Evolutionary conservation across 1,139 yeast species (phyloP).

Genomic region (Magnusiomyces paraingens): DNA sequence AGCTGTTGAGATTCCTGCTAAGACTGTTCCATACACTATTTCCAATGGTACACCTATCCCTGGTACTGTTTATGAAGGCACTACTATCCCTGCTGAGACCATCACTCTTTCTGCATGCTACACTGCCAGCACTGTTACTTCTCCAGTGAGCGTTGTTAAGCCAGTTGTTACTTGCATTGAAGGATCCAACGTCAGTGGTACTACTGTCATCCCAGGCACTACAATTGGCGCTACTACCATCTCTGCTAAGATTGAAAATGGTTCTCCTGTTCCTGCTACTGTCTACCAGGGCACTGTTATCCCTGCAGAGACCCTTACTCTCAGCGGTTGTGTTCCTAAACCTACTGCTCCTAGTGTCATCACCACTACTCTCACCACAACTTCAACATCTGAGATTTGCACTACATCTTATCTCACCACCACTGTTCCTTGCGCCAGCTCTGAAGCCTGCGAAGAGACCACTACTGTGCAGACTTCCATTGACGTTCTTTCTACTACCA

Average conservation of each 20-base stretch:
- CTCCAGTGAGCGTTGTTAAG: not conserved
- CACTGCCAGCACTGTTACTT: slow-evolving; percentile 7
- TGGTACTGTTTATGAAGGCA: slow-evolving; percentile 6
- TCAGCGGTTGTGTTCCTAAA: slow-evolving; percentile 7
- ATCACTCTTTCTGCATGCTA: slow-evolving; percentile 9
- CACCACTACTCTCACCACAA: not conserved
- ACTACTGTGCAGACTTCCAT: not conserved
- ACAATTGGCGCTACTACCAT: not conserved
- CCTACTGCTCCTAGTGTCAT: not conserved
- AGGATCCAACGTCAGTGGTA: not conserved
- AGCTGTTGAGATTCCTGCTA: slow-evolving; percentile 11
- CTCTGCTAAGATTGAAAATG: slow-evolving; percentile 2
- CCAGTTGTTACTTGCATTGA: not conserved
- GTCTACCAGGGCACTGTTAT: slow-evolving; percentile 9
- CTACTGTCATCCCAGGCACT: slow-evolving; percentile 9
- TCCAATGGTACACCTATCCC: slow-evolving; percentile 6
- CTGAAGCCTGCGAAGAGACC: slow-evolving; percentile 1
- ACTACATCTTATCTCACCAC: slow-evolving; percentile 1
- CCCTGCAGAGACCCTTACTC: slow-evolving; percentile 6
- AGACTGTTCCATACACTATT: slow-evolving; percentile 1
- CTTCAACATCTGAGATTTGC: not conserved
- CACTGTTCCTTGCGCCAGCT: slow-evolving; percentile 2
- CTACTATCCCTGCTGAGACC: slow-evolving; percentile 9
- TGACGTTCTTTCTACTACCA: slow-evolving; percentile 4
- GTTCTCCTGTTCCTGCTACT: slow-evolving; percentile 8